Evolutionary conservation across 2,329 filamentous ascomycete genomes (phyloP).

Genomic region (Cladosporium velox): DNA sequence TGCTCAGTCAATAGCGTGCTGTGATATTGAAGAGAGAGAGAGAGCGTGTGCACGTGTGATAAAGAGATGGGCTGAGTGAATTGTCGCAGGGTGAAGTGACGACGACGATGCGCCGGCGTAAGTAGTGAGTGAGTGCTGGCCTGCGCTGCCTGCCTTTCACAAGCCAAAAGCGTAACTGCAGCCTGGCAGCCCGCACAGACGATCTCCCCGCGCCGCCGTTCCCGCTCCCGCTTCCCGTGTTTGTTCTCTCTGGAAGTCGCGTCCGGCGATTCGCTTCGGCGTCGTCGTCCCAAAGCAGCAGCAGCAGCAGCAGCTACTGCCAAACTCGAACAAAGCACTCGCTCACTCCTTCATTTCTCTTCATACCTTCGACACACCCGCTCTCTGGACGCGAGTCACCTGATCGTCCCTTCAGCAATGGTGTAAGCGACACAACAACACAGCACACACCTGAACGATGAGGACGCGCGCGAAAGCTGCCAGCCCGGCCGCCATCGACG

Average conservation of each 20-base stretch:
- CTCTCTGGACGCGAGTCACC: neutral
- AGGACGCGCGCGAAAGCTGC: conserved; percentile 42
- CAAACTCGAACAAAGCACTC: conserved; percentile 1
- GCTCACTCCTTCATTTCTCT: conserved; percentile 1
- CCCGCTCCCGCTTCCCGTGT: conserved; percentile 13
- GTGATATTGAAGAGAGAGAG: neutral
- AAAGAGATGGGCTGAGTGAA: neutral
- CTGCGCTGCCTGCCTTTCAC: neutral
- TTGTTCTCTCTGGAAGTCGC: conserved; percentile 14
- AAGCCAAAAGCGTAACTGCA: conserved; percentile 10
- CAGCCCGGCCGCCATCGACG: conserved; percentile 62
- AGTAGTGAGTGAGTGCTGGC: neutral
- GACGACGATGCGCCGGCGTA: neutral
- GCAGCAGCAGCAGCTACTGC: conserved; percentile 13
- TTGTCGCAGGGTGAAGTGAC: neutral
- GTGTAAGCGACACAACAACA: conserved; percentile 10
- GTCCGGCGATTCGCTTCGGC: conserved; percentile 5
- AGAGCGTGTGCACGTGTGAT: neutral
- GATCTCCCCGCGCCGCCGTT: neutral
- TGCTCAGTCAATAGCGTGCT: neutral
- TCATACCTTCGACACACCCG: neutral
- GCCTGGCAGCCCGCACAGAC: conserved; percentile 1
- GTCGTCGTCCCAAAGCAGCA: neutral
- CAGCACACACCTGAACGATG: conserved; percentile 47
- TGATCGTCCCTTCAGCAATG: neutral